Percentiles rank a stretch among this genome's conserved stretches.
Evolutionary conservation across 2,329 filamentous ascomycete genomes (phyloP).

Genomic region (Zarea fungicola): DNA sequence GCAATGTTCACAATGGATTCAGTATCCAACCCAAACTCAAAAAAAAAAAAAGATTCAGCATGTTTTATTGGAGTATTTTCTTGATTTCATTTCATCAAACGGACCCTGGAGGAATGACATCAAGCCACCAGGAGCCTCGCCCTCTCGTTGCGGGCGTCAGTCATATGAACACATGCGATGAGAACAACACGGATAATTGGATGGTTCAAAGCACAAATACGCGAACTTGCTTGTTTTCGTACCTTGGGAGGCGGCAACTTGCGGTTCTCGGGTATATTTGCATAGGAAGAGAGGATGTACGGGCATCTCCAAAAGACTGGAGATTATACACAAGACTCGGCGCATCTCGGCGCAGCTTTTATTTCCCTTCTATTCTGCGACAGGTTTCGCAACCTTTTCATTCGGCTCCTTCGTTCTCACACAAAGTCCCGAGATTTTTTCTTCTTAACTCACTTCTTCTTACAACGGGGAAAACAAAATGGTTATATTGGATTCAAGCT

Average conservation of each 20-base stretch:
- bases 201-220: not conserved
- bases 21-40: not conserved
- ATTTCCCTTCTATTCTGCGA: not conserved
- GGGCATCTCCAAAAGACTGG: not conserved
- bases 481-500: not conserved
- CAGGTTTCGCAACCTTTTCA: not conserved
- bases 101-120: not conserved
- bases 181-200: constrained; percentile 1
- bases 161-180: not conserved
- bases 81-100: not conserved
- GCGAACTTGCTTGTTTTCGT: constrained; percentile 4
- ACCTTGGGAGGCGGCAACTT: not conserved
- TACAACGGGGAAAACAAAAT: not conserved
- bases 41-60: not conserved
- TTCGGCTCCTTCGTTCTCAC: no score
- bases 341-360: not conserved
- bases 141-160: not conserved
- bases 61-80: not conserved
- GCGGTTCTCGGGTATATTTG: not conserved
- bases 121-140: not conserved
- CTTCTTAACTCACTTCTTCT: not conserved
- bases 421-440: not conserved
- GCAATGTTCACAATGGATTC: not conserved
- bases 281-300: not conserved
- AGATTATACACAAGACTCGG: not conserved